Conservation (phyloP, 257 asterid species). For the Ehretia macrophylla region DNA sequence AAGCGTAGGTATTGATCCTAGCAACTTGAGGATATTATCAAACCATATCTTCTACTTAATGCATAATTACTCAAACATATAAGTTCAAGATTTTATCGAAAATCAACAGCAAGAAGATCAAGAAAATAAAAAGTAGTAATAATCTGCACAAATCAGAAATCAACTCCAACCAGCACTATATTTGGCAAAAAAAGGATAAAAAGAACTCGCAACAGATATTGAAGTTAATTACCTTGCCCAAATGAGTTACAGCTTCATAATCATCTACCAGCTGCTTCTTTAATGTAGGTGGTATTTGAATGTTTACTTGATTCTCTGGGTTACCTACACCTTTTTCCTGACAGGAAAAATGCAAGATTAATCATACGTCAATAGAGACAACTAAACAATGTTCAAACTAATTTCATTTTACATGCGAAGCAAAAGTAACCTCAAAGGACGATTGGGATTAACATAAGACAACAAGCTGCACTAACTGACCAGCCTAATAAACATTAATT, state of each 20-base stretch:
- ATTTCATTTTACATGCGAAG: background rate
- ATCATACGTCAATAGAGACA: background rate
- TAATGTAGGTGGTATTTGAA: slow-evolving; percentile 57
- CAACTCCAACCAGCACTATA: background rate
- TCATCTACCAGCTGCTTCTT: slow-evolving; percentile 65
- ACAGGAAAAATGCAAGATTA: slow-evolving; percentile 3
- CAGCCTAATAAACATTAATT: too few relatives aligned
- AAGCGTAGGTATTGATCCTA: too few relatives aligned
- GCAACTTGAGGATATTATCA: too few relatives aligned
- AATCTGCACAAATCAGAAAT: too few relatives aligned
- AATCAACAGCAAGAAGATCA: too few relatives aligned
- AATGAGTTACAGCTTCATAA: slow-evolving; percentile 56
- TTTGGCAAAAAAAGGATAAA: background rate
- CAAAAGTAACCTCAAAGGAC: background rate
- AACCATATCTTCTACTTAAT: too few relatives aligned
- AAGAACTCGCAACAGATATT: background rate
- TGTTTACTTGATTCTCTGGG: slow-evolving; percentile 40
- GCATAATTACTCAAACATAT: too few relatives aligned
- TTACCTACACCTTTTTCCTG: slow-evolving; percentile 42
- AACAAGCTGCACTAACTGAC: too few relatives aligned
- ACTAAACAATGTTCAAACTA: background rate
- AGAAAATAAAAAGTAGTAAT: too few relatives aligned
- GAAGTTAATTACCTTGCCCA: slow-evolving; percentile 49
- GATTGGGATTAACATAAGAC: background rate
- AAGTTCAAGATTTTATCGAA: too few relatives aligned